Evolutionary conservation across 768 basidiomycete species (phyloP).

Genomic region (Pleurotus citrinopileatus): DNA sequence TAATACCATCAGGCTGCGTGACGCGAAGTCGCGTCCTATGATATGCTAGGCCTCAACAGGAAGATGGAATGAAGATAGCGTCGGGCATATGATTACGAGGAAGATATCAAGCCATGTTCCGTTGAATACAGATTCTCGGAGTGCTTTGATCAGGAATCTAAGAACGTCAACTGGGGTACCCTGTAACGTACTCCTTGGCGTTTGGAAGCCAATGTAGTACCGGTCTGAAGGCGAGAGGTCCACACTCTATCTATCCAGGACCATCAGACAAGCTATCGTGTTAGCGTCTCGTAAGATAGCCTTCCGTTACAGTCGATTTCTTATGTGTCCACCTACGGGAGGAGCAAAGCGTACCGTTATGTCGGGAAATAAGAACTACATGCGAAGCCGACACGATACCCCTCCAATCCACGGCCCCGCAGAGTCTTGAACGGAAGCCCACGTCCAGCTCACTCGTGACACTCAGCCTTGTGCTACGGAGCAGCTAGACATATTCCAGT

Average conservation of each 20-base stretch:
- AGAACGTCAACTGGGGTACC: neutral
- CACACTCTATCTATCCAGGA: too few relatives aligned
- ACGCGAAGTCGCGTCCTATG: neutral
- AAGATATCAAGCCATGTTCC: conserved; percentile 5
- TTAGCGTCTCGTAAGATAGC: too few relatives aligned
- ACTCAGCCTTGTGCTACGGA: neutral
- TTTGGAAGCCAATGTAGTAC: neutral
- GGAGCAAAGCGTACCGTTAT: too few relatives aligned
- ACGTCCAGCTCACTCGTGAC: neutral
- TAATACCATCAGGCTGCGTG: neutral
- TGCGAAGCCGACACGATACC: too few relatives aligned
- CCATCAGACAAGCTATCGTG: too few relatives aligned
- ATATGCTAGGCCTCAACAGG: neutral
- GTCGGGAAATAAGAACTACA: too few relatives aligned
- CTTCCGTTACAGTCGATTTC: too few relatives aligned
- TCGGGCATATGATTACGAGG: conserved; percentile 1
- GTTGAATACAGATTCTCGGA: neutral
- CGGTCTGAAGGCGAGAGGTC: too few relatives aligned
- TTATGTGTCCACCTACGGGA: too few relatives aligned
- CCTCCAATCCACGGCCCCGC: too few relatives aligned
- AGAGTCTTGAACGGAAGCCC: too few relatives aligned
- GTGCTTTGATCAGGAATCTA: neutral
- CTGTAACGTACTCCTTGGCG: too few relatives aligned
- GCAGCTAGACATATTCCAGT: neutral
- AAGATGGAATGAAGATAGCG: neutral